Evolutionary conservation across 1,139 yeast genomes (phyloP), one percentile per base, ranked within the genome.

Genomic region (Suhomyces chickasaworum): DNA sequence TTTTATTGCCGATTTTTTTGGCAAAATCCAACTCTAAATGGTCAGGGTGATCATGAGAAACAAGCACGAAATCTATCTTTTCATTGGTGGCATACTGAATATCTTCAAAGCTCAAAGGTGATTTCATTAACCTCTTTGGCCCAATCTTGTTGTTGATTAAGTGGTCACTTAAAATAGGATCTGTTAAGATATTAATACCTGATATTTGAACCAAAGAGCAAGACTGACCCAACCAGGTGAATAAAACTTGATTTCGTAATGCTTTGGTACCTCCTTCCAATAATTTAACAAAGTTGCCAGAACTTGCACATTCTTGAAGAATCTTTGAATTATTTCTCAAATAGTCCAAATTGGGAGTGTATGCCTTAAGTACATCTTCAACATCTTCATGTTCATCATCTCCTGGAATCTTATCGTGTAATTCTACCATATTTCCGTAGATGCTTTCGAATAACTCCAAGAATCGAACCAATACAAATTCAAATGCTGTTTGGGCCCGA

Each of bases 31-130:
- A 71, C 58, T 91, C 97, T 41, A 91, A 68, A 68, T 91, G 98
- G 63, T 91, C 98, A 0, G 97, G 98, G 59, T 91, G 98, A 61
- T 91, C 95, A 64, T 91, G 98, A 1, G 96, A 86, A 0, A 91
- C 96, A 27, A 91, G 62, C 2, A 89, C 84, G 47, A 84, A 78
- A 55, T 89, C 83, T 1, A 93, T 80, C 15, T 71, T 67, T 44
- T 65, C 57, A 46, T 70, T 65, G 12, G 78, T 68, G 12, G 79
- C 78, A 44, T 63, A 60, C 3, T 88, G 83, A n/a, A 89, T 73
- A 18, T 84, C 84, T 1, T 77, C 77, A 12, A 85, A 62, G 15
- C 71, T 54, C 66, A 89, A 78, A 0, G 97, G 96, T 10, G 89
- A 71, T 18, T 84, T 83, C 0, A 86, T 77, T 20, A 91, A 79